Evolutionary conservation across 2,329 filamentous ascomycete species (phyloP).

Genomic region (Apiospora arundinis): DNA sequence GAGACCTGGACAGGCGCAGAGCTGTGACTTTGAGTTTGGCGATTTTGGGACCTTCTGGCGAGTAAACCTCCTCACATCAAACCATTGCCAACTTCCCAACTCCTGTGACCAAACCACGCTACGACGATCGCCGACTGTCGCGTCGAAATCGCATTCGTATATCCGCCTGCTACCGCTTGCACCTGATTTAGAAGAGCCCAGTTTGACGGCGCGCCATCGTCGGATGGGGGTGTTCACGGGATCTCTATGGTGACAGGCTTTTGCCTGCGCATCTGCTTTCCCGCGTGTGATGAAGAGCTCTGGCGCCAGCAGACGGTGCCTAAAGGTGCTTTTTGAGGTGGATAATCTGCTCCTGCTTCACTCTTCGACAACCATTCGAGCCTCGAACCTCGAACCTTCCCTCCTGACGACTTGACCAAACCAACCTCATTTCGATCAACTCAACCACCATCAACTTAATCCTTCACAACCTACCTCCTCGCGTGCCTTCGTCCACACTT

Average conservation of each 20-base stretch:
- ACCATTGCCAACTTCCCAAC: conserved; percentile 8
- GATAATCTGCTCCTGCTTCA: background rate
- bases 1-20: background rate
- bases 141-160: conserved; percentile 25
- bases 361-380: background rate
- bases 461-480: background rate
- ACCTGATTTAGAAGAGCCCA: conserved; percentile 7
- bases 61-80: conserved; percentile 16
- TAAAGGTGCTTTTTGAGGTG: conserved; percentile 17
- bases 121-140: conserved; percentile 15
- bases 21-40: conserved; percentile 20
- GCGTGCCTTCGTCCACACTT: too few relatives aligned
- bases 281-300: conserved; percentile 20
- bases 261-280: conserved; percentile 49
- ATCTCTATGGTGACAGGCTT: conserved; percentile 53
- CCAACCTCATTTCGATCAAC: background rate
- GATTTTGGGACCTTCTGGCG: conserved; percentile 15
- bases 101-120: background rate
- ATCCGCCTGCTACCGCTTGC: background rate
- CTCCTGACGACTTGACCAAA: background rate
- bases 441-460: background rate
- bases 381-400: conserved; percentile 1
- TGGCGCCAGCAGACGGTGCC: conserved; percentile 18
- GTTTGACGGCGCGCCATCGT: conserved; percentile 34
- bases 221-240: conserved; percentile 54